Conservation (phyloP, 345 rosid species). For the Dimocarpus longan region DNA sequence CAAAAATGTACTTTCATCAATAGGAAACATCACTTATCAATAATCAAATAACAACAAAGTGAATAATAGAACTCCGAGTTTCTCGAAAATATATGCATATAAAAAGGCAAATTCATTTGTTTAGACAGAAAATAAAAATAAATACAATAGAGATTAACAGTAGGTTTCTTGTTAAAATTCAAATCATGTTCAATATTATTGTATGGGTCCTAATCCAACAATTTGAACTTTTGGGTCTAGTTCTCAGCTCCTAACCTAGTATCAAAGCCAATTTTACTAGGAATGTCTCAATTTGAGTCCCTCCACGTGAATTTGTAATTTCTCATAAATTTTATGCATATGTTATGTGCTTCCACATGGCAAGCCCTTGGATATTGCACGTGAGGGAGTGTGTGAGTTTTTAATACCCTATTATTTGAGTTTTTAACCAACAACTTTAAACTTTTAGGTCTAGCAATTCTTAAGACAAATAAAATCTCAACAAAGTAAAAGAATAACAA, state of each 20-base stretch:
- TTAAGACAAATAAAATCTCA: not conserved
- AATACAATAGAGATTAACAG: not conserved
- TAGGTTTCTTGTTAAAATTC: not conserved
- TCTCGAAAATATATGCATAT: slow-evolving; percentile 10
- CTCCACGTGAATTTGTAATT: not conserved
- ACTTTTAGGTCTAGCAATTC: not conserved
- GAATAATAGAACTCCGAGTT: not conserved
- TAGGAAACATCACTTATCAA: too few relatives aligned
- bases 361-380: not conserved
- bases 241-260: not conserved
- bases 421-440: not conserved
- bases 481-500: too few relatives aligned
- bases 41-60: not conserved
- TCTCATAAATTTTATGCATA: too few relatives aligned
- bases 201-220: not conserved
- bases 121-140: not conserved
- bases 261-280: not conserved
- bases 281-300: not conserved
- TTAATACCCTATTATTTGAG: not conserved
- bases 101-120: not conserved
- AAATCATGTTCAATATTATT: not conserved
- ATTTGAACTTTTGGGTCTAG: not conserved
- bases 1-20: slow-evolving; percentile 58
- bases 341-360: not conserved
- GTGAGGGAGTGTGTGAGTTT: not conserved